Percentiles rank a stretch among this genome's conserved stretches.
phyloP scores from a whole-genome alignment of 257 asterid species.

The Solanum ossicruentum region DNA sequence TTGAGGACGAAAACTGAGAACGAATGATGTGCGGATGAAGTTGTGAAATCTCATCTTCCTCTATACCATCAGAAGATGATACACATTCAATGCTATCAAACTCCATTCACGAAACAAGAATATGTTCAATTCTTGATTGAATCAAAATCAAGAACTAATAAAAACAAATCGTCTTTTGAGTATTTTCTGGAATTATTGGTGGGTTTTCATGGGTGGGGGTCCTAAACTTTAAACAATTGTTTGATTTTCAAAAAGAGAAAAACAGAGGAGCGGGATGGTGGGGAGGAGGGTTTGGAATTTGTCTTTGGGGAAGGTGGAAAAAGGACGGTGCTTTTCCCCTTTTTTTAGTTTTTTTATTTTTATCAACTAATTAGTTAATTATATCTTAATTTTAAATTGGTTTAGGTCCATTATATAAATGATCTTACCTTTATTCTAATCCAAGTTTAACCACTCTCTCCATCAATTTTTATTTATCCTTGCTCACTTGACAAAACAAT shows the following conservation, averaged over 20 bases:
- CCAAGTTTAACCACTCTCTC: neutral
- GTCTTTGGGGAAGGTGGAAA: neutral
- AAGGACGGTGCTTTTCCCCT: neutral
- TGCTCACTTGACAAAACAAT: no score
- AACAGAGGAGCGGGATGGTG: neutral
- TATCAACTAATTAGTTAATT: neutral
- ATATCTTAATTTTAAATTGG: neutral
- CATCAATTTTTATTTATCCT: no score
- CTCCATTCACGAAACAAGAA: slow-evolving; percentile 24
- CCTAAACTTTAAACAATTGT: neutral
- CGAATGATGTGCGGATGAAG: slow-evolving; percentile 10
- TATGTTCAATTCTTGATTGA: neutral
- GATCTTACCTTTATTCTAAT: neutral
- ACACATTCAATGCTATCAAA: slow-evolving; percentile 47
- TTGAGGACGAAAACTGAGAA: slow-evolving; percentile 37
- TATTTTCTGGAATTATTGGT: neutral
- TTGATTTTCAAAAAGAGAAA: neutral
- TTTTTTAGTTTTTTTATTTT: neutral
- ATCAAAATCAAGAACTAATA: neutral
- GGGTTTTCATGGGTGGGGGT: neutral
- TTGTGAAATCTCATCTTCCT: slow-evolving; percentile 49
- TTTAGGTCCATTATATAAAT: neutral
- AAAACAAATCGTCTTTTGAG: neutral
- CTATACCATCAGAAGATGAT: slow-evolving; percentile 38
- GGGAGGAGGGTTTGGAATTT: neutral